Conservation (phyloP, 805 yeast species). For the Sugiyamaella qingdaonensis region DNA sequence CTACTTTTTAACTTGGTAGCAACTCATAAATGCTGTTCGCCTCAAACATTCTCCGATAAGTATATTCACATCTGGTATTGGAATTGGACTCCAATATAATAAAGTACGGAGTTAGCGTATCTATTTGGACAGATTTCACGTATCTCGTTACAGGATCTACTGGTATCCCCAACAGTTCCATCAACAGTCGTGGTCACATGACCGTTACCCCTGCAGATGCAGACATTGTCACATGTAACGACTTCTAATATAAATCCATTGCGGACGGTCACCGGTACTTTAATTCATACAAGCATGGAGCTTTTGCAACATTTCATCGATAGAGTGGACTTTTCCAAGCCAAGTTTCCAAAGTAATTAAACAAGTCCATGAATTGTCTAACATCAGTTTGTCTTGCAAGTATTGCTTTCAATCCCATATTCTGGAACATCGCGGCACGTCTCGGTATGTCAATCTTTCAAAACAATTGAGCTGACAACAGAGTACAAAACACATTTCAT, state of each 20-base stretch:
- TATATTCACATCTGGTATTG: too few species aligned
- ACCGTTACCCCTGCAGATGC: neutral
- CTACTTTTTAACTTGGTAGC: too few species aligned
- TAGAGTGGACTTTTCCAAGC: constrained; percentile 12
- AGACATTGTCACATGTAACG: neutral
- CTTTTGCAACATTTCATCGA: neutral
- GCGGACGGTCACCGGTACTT: too few species aligned
- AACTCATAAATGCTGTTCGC: too few species aligned
- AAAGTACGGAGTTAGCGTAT: too few species aligned
- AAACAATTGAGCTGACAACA: neutral
- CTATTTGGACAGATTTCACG: too few species aligned
- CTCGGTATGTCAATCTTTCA: constrained; percentile 33
- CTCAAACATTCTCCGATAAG: too few species aligned
- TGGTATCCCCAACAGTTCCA: neutral
- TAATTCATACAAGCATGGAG: neutral
- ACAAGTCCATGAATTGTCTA: neutral
- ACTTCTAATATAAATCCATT: too few species aligned
- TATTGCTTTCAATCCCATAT: constrained; percentile 87
- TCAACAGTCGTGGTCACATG: constrained; percentile 1
- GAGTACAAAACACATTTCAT: constrained; percentile 76
- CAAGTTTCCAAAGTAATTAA: constrained; percentile 10
- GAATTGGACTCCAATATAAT: too few species aligned
- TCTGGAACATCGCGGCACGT: constrained; percentile 93
- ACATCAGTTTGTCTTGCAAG: constrained; percentile 49
- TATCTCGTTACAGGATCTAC: too few species aligned